Percentiles rank a stretch among this genome's conserved stretches.
These are phyloP conservation scores for Phytopythium aichiense DNA, from an alignment of 352 stramenopile species.

Conservation along the genomic window DNA sequence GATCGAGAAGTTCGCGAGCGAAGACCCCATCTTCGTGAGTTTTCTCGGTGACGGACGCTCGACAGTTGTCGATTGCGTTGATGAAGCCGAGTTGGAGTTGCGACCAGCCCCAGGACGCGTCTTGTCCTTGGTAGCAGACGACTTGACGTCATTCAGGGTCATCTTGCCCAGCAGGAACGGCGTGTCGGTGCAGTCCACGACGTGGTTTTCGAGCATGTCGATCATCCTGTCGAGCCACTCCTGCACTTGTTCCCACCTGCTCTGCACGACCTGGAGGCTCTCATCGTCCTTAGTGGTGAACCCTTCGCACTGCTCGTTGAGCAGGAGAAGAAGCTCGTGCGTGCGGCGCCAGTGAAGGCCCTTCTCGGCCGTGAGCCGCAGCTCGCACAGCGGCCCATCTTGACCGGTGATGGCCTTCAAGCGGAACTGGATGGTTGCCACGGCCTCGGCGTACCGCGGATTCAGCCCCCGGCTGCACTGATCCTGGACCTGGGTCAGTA, in stretches of 20 bases:
- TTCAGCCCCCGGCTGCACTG: slow-evolving; percentile 57
- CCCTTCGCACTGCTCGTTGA: slow-evolving; percentile 71
- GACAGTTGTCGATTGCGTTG: not conserved
- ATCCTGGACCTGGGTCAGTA: slow-evolving; percentile 44
- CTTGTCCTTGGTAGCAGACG: slow-evolving; percentile 2
- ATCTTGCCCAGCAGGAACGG: slow-evolving; percentile 73
- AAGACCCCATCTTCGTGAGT: slow-evolving; percentile 1
- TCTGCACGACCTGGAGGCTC: slow-evolving; percentile 42
- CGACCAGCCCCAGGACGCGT: not conserved
- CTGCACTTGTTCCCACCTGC: slow-evolving; percentile 57
- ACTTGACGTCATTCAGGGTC: slow-evolving; percentile 29
- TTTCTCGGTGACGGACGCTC: slow-evolving; percentile 2
- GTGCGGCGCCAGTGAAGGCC: slow-evolving; percentile 68
- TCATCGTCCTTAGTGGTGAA: slow-evolving; percentile 53
- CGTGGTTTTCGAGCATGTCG: slow-evolving; percentile 54
- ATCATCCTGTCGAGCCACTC: slow-evolving; percentile 63
- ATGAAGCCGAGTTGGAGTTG: not conserved
- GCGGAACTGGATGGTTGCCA: slow-evolving; percentile 65
- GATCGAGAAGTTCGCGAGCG: not conserved
- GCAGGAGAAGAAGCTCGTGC: slow-evolving; percentile 56
- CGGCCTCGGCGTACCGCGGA: slow-evolving; percentile 45
- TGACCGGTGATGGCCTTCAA: slow-evolving; percentile 68
- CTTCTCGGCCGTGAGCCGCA: slow-evolving; percentile 65
- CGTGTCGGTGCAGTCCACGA: slow-evolving; percentile 59
- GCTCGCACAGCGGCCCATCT: slow-evolving; percentile 54